Evolutionary conservation across 2,329 filamentous ascomycete species (phyloP).

Genomic region (Ophiostoma quercus): DNA sequence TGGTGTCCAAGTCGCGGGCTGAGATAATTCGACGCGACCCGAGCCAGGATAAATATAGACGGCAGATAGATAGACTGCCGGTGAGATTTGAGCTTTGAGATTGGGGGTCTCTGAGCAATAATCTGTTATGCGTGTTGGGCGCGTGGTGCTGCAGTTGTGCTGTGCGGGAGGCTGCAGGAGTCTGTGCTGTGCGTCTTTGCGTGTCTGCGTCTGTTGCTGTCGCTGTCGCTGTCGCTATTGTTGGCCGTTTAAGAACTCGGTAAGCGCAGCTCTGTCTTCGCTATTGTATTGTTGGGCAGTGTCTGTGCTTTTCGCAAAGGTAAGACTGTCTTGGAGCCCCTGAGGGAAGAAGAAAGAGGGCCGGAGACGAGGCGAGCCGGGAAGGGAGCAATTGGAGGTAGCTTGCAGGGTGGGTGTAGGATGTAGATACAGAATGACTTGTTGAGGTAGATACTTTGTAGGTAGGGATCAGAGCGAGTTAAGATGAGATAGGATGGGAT

Average conservation of each 20-base stretch:
- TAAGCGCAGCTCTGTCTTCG: neutral
- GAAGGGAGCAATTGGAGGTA: neutral
- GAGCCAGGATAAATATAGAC: neutral
- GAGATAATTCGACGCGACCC: neutral
- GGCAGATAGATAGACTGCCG: neutral
- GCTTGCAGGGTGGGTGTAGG: neutral
- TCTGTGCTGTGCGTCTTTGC: neutral
- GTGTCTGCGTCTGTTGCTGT: neutral
- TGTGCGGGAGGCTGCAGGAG: slow-evolving; percentile 7
- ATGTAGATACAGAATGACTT: neutral
- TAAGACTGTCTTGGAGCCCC: slow-evolving; percentile 11
- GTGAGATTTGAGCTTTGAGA: neutral
- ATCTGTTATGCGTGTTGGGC: neutral
- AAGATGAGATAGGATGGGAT: neutral
- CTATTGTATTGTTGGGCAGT: neutral
- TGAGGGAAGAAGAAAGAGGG: neutral
- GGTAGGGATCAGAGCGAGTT: neutral
- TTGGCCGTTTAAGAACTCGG: neutral
- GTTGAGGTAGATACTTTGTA: neutral
- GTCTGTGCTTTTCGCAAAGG: neutral
- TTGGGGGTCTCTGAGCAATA: neutral
- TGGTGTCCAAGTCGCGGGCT: neutral
- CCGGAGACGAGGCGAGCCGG: neutral
- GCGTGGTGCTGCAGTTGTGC: slow-evolving; percentile 1
- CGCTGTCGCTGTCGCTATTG: neutral